These are phyloP conservation scores for Corchorus capsularis DNA, from an alignment of 345 rosid genomes.

Conservation along the genomic window DNA sequence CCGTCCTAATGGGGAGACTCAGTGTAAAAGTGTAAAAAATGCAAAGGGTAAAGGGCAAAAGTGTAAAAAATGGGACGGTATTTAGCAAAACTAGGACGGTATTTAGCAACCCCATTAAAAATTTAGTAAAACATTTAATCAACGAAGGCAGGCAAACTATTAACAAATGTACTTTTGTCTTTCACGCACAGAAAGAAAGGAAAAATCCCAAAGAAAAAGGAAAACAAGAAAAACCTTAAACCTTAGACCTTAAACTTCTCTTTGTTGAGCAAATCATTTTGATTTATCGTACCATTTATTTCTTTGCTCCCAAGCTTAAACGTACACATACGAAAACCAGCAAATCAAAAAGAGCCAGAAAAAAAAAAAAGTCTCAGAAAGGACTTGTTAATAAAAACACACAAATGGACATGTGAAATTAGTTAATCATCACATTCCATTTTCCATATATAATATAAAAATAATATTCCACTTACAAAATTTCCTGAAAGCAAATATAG, in stretches of 20 bases:
- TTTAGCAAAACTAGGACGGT: too few species aligned
- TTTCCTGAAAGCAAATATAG: background rate
- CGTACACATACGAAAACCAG: background rate
- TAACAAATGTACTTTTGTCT: too few species aligned
- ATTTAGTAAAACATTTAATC: too few species aligned
- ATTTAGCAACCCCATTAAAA: too few species aligned
- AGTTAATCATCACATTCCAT: conserved; percentile 6
- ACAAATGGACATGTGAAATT: background rate
- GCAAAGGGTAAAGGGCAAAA: too few species aligned
- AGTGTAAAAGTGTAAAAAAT: too few species aligned
- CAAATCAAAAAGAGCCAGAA: background rate
- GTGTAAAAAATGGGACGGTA: too few species aligned
- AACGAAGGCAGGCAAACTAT: too few species aligned
- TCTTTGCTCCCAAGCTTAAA: background rate
- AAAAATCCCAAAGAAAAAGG: background rate
- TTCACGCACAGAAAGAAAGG: background rate
- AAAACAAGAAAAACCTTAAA: background rate
- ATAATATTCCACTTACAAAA: background rate
- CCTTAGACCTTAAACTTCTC: background rate
- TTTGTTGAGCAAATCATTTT: background rate
- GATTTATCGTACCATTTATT: background rate
- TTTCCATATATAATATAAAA: too few species aligned
- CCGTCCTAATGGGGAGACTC: too few species aligned
- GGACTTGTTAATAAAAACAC: background rate
- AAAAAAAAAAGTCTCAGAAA: background rate